A percentile compares a stretch with the other conserved stretches of the same genome.
Evolutionary conservation across 2,329 filamentous ascomycete species (phyloP).

Genomic region (Phialocephala sp.): DNA sequence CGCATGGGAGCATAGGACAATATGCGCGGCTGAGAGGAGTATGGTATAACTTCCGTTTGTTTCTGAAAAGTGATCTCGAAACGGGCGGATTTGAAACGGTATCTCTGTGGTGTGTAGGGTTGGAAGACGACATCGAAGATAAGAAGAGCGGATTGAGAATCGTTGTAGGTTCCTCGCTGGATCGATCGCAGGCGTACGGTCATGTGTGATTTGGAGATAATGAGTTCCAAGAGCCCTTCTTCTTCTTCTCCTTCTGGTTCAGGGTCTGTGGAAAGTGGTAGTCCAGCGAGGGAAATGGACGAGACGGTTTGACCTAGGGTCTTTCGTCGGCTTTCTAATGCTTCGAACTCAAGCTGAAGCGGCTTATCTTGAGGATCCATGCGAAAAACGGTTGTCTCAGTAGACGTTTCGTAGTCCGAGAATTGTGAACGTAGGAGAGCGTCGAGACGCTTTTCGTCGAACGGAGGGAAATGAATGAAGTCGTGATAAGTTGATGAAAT

Average conservation of each 20-base stretch:
- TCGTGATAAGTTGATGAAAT: neutral
- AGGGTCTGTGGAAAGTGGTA: neutral
- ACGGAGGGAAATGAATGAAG: neutral
- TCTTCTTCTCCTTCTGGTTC: neutral
- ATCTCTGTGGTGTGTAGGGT: neutral
- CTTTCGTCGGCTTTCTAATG: slow-evolving; percentile 1
- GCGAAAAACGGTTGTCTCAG: neutral
- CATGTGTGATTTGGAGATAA: neutral
- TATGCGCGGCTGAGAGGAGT: neutral
- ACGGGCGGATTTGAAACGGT: slow-evolving; percentile 3
- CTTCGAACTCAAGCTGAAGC: slow-evolving; percentile 4
- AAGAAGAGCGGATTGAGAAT: neutral
- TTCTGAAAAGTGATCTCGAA: slow-evolving; percentile 1
- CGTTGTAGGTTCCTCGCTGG: slow-evolving; percentile 1
- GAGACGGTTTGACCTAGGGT: slow-evolving; percentile 3
- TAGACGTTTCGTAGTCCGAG: neutral
- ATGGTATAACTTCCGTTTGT: neutral
- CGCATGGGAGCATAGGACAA: slow-evolving; percentile 2
- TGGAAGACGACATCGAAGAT: slow-evolving; percentile 7
- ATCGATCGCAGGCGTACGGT: neutral
- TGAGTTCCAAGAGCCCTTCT: neutral
- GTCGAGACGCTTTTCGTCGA: neutral
- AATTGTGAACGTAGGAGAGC: neutral
- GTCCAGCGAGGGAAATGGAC: slow-evolving; percentile 1
- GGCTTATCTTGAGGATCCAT: slow-evolving; percentile 2